phyloP scores from a whole-genome alignment of 805 yeast species.

The Hanseniaspora jakobsenii region DNA sequence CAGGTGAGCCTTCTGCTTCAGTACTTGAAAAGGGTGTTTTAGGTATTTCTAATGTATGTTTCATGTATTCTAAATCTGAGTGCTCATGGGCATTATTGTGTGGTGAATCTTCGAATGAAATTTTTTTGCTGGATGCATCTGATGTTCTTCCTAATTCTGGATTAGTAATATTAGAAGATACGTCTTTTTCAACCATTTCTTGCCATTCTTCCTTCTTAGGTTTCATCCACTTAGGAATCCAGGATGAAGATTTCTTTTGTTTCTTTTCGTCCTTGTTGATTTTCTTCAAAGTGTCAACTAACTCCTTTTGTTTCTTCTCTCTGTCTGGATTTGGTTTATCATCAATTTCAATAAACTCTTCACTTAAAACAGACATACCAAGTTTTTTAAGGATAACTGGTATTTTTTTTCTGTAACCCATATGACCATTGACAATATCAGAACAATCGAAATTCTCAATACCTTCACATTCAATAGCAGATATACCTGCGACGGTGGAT shows the following conservation, averaged over 20 bases:
- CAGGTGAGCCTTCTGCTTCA: constrained; percentile 5
- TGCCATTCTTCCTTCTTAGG: constrained; percentile 50
- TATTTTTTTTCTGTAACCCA: constrained; percentile 92
- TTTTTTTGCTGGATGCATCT: no score
- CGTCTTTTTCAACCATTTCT: constrained; percentile 44
- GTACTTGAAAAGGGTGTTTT: no score
- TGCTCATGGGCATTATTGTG: no score
- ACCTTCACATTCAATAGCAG: constrained; percentile 55
- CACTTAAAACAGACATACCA: constrained; percentile 74
- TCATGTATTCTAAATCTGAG: no score
- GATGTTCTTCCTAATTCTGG: background rate
- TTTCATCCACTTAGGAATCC: constrained; percentile 37
- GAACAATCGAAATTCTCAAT: constrained; percentile 84
- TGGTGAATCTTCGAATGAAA: no score
- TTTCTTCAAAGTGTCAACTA: constrained; percentile 45
- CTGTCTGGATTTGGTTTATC: constrained; percentile 81
- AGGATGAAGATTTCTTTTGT: constrained; percentile 31
- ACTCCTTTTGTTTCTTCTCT: constrained; percentile 66
- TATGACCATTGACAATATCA: constrained; percentile 79
- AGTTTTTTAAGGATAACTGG: constrained; percentile 60
- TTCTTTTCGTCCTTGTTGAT: constrained; percentile 73
- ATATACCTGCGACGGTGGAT: constrained; percentile 79
- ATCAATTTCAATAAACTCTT: constrained; percentile 89
- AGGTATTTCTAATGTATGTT: no score
- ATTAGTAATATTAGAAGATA: constrained; percentile 12